Evolutionary conservation across 2,329 filamentous ascomycete genomes (phyloP), one percentile per base, ranked within the genome.

Genomic region (Trichoderma sp.): DNA sequence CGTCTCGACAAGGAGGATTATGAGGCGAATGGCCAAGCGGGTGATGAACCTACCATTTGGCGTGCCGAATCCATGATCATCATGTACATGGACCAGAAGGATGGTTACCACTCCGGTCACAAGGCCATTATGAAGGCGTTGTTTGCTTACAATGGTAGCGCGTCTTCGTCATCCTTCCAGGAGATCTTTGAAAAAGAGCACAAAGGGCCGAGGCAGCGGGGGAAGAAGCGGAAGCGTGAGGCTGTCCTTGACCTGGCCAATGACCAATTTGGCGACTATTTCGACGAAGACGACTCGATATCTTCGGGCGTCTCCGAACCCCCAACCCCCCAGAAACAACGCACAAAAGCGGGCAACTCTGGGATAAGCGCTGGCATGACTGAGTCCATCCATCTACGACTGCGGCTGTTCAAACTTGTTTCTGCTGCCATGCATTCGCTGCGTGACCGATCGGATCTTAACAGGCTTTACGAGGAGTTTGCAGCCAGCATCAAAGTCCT

Each of bases 101-200:
- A 78, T 68, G 76, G 83, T 54, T 82, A 83, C 68, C 81, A 83
- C 70, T 74, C 81, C 59, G 80, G 80, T 5, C 72, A 83, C 64
- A 84, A 84, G 67, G 83, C 85, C 37, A 84, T 93, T 12, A 80
- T 91, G 68, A 86, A 86, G 70, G 89, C 90, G 1, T 81, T 93
- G 6, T 85, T 93, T 64, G 88, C 90, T 0, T 88, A 90, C 71
- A 91, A 89, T 2, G 81, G 80, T 32, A 75, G 80, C n/a, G 78
- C 86, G 17, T 81, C 81, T 3, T 76, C 84, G 48, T 84, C 81
- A 1, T 81, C 86, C 8, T 93, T 88, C 73, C 82, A 81, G 3
- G 88, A 92, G 73, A 80, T 94, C 4, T 94, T 91, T 79, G 82
- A 84, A 25, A 86, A 87, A 63, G 92, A 94, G 80, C 70, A 77